These are phyloP conservation scores for Escovopsis sp. DNA, from an alignment of 2,329 filamentous ascomycete species.

Conservation along the genomic window DNA sequence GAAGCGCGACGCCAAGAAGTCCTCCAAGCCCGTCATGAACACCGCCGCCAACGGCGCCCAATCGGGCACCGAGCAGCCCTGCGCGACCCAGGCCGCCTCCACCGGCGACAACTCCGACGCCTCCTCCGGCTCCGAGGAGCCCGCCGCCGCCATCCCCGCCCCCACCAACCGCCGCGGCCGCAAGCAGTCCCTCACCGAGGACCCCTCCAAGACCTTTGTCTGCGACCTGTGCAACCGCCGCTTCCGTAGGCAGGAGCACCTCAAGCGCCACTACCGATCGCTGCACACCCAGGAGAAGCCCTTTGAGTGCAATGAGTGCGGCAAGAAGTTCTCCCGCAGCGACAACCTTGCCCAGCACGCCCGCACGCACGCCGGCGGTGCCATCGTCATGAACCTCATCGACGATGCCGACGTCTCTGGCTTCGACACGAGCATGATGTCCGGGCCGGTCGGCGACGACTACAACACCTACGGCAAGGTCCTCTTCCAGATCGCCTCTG, in stretches of 20 bases:
- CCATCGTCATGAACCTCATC: slow-evolving; percentile 79
- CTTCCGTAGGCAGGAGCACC: slow-evolving; percentile 94
- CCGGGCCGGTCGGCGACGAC: slow-evolving; percentile 38
- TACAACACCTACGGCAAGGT: slow-evolving; percentile 56
- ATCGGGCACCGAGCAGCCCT: slow-evolving; percentile 20
- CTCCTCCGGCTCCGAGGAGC: slow-evolving; percentile 29
- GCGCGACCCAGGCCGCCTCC: slow-evolving; percentile 19
- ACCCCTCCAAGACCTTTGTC: slow-evolving; percentile 95
- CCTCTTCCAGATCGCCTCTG: slow-evolving; percentile 66
- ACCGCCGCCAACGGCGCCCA: slow-evolving; percentile 17
- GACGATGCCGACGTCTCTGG: slow-evolving; percentile 46
- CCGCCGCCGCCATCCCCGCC: slow-evolving; percentile 27
- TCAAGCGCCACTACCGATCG: slow-evolving; percentile 96
- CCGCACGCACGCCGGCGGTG: slow-evolving; percentile 78
- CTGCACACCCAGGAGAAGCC: slow-evolving; percentile 98
- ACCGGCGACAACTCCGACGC: slow-evolving; percentile 23
- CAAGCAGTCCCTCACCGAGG: slow-evolving; percentile 95
- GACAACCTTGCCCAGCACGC: slow-evolving; percentile 96
- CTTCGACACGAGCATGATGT: slow-evolving; percentile 28
- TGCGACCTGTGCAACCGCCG: slow-evolving; percentile 93
- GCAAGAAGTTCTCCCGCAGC: slow-evolving; percentile 97
- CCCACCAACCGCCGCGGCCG: slow-evolving; percentile 82
- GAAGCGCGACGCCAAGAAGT: slow-evolving; percentile 37
- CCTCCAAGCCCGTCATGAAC: slow-evolving; percentile 27
- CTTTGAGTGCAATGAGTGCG: slow-evolving; percentile 92